Percentiles rank a stretch among this genome's conserved stretches.
These are phyloP conservation scores for Striga asiatica DNA, from an alignment of 257 asterid genomes.

Conservation along the genomic window DNA sequence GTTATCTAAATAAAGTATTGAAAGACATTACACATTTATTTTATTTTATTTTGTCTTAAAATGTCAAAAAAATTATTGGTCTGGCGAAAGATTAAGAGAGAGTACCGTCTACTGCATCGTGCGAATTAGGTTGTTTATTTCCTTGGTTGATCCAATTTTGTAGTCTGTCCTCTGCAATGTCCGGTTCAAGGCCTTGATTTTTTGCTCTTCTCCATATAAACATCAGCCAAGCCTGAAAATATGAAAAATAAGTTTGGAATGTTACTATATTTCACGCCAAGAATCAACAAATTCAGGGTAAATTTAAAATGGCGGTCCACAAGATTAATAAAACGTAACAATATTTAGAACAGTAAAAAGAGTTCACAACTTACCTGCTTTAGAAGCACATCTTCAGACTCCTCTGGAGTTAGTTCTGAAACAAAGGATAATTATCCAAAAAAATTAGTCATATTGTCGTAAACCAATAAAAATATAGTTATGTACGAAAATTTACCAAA, in stretches of 20 bases:
- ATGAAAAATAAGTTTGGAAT: too few species aligned
- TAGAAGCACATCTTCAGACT: conserved; percentile 57
- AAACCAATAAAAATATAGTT: not conserved
- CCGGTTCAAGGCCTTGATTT: conserved; percentile 53
- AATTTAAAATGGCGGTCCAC: too few species aligned
- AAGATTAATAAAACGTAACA: not conserved
- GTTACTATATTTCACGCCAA: too few species aligned
- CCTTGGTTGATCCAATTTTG: conserved; percentile 67
- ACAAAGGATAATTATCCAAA: not conserved
- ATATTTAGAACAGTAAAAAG: not conserved
- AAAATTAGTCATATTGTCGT: not conserved
- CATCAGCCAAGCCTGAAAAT: conserved; percentile 61
- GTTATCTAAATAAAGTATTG: not conserved
- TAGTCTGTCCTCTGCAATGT: conserved; percentile 72
- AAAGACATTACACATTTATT: too few species aligned
- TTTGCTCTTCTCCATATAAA: conserved; percentile 86
- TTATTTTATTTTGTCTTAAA: too few species aligned
- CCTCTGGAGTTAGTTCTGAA: conserved; percentile 71
- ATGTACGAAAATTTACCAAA: conserved; percentile 37
- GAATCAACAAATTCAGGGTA: too few species aligned
- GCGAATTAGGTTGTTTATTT: conserved; percentile 38
- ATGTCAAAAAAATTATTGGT: too few species aligned
- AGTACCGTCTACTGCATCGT: conserved; percentile 76
- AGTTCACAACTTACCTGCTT: conserved; percentile 45
- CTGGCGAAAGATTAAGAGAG: not conserved